Base-by-base conservation (phyloP, 2,329 filamentous ascomycete genomes). In the Botrytis byssoidea region DNA sequence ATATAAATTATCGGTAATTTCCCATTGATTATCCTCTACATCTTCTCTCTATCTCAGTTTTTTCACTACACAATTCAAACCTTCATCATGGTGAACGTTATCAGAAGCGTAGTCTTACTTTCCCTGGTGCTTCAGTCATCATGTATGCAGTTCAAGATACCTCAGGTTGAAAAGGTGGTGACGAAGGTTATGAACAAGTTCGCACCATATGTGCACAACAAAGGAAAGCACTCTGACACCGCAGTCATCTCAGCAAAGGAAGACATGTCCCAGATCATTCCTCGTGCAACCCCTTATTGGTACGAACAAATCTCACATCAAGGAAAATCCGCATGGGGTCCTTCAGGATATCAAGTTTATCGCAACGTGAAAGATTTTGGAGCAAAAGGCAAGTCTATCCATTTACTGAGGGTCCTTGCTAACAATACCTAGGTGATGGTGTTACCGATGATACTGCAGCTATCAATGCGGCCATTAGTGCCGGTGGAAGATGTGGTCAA, bases 391-490 rank as follows among this genome's bases (percentile, higher is more conserved):
- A 57, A 48, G 70, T 73, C 25, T 1, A 25, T 42, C 8, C 10
- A 16, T 42, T 16, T 32, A 25, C 29, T 18, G 9, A 44, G 6
- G 29, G 93, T 12, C 35, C 0, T 8, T 72, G 46, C 55, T 16
- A 51, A 40, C 65, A 40, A 37, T 44, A 37, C 35, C 12, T 68
- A 75, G 77, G 77, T 65, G 88, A 91, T 78, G 77, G 90, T 20
- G 83, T 84, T 0, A 91, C 91, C 29, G 95, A 98, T 81, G 94
- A 97, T 80, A 97, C 94, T 0, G 76, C 83, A 1, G 93, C 94
- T 74, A 97, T 98, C 87, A 97, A 97, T 84, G 82, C 84, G 37
- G 78, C 77, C 16, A 78, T 79, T 2, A 75, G 70, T 66, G 51
- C 64, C 42, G 77, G 77, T 35, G 71, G 63, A 25, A 72, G 77